Evolutionary conservation across 108 stramenopile genomes (phyloP).

Genomic region (Thalassiosira profunda): DNA sequence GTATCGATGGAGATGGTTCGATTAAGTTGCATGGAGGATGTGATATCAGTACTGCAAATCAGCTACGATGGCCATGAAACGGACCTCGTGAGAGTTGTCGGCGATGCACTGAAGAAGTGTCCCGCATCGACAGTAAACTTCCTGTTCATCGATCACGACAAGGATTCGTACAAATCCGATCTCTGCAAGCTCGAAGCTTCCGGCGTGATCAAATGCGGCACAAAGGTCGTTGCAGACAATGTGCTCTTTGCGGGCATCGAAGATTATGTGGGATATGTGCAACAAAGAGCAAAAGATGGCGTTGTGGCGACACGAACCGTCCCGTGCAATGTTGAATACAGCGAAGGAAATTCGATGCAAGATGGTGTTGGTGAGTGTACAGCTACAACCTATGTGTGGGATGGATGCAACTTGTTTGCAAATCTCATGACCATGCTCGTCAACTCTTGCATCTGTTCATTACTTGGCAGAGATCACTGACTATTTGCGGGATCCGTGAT

Average conservation of each 20-base stretch:
- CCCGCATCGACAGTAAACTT: conserved; percentile 54
- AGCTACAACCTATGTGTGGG: neutral
- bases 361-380: conserved; percentile 34
- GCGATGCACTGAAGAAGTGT: conserved; percentile 14
- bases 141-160: conserved; percentile 93
- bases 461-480: conserved; percentile 33
- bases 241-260: conserved; percentile 77
- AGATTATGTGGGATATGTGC: conserved; percentile 77
- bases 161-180: conserved; percentile 80
- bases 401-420: neutral
- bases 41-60: conserved; percentile 53
- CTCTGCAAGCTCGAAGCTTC: conserved; percentile 60
- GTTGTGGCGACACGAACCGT: conserved; percentile 62
- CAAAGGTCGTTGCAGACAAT: conserved; percentile 90
- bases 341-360: neutral
- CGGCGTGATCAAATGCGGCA: conserved; percentile 48
- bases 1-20: conserved; percentile 66
- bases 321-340: conserved; percentile 67
- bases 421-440: neutral
- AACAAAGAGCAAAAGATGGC: conserved; percentile 40
- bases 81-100: conserved; percentile 19
- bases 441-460: neutral
- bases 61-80: conserved; percentile 45
- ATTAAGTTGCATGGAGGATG: conserved; percentile 58
- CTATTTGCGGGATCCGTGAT: conserved; percentile 35